Base-by-base conservation (phyloP, 352 stramenopile genomes). In the Elongisporangium anandrum region DNA sequence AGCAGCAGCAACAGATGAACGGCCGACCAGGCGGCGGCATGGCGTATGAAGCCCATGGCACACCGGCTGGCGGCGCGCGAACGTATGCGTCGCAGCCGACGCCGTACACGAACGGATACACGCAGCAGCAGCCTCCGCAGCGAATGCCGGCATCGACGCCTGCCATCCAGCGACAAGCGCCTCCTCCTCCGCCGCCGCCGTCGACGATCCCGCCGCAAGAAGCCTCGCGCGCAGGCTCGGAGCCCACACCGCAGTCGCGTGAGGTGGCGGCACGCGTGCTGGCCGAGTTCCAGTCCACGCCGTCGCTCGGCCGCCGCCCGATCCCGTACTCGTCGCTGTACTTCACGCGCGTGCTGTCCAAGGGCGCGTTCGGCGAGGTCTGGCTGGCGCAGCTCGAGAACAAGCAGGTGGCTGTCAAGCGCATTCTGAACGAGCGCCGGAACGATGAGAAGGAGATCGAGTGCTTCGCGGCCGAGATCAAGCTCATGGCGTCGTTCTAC, bases 331-430 rank as follows among this genome's bases (percentile, higher is more conserved):
- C 72, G 13, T 80, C 79, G 21, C 60, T 94, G 45, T 88, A 89
- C 57, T 94, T 93, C 60, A 92, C 83, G 50, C 83, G 85, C n/a
- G 76, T 93, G 38, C 63, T 94, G 61, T 87, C 77, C 22, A 93
- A 89, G 56, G 85, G 85, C n/a, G 85, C 85, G n/a, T 94, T 92
- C 47, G 85, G 85, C 4, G 85, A 94, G 49, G 85, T 94, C 53
- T 94, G 85, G 85, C 78, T 94, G 1, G 85, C 79, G 2, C 85
- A 93, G 58, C 58, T 93, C 19, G 81, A 92, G 64, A 88, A 88
- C 63, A 68, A 61, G 29, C 81, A 92, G 62, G 85, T 94, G 58
- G 85, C 85, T 0, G 83, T 93, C 19, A 94, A 94, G 72, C 74
- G 85, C 4, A 90, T 94, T 26, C 41, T 93, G 53, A 82, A 81